Base-by-base conservation (phyloP, 2,329 filamentous ascomycete species). In the Fusarium scirpi region DNA sequence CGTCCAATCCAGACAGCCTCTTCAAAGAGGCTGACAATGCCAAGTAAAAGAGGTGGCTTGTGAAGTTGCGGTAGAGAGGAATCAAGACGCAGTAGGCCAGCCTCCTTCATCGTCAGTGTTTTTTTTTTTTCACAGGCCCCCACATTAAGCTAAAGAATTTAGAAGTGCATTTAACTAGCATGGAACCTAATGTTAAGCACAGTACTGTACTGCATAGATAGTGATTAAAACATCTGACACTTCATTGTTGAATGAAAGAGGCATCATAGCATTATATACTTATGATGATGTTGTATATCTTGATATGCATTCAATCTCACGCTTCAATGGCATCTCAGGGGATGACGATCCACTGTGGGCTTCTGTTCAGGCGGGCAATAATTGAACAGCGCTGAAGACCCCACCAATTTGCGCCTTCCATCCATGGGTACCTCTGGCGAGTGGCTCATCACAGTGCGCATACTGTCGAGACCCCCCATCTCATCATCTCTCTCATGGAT, bases 271-370 rank as follows among this genome's bases (percentile, higher is more conserved):
- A 40, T 57, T 51, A 40, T 57, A 25, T 51, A 49, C 32, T 49
- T 57, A 51, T 51, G 44, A 38, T 25, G n/a, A 49, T 49, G 44
- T 24, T 57, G 38, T 38, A 57, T 38, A 53, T 57, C 43, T 38
- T 56, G 29, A 32, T 43, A 32, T 52, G 51, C 32, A 47, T 57
- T 29, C 25, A 40, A 60, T 45, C 47, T 57, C 55, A 47, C 29
- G 16, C 55, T 34, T 53, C 53, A 60, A 59, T 47, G 44, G 41
- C 45, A 70, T 56, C 52, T 65, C 48, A 70, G 67, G 67, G 67
- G 67, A 68, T 52, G n/a, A 20, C 40, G 61, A 57, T 61, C 67
- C 67, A 68, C 67, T 65, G 67, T 71, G 67, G 67, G 27, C 46
- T 64, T 62, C 55, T 65, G 51, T 48, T 18, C 32, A 62, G 63